A percentile compares a stretch with the other conserved stretches of the same genome.
phyloP scores from a whole-genome alignment of 1,284 basidiomycete genomes.

The Trichosporon ovoides region DNA sequence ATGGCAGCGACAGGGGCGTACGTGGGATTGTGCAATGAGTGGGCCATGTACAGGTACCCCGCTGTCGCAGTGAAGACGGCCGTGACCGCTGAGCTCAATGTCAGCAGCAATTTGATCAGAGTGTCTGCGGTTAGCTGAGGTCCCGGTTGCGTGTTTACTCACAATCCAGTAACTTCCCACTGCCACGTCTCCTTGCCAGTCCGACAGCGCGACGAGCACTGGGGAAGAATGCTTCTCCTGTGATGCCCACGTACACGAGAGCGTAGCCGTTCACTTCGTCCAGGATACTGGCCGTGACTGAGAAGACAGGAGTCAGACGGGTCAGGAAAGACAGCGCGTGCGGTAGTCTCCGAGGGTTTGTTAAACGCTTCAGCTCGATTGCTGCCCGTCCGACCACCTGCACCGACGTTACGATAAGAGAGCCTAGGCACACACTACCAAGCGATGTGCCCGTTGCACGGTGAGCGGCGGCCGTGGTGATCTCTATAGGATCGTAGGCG shows the following conservation, averaged over 20 bases:
- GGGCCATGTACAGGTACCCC: constrained; percentile 82
- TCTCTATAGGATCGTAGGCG: constrained; percentile 55
- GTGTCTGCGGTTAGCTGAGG: constrained; percentile 47
- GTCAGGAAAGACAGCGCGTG: constrained; percentile 50
- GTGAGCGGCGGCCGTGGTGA: constrained; percentile 69
- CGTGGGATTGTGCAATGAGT: constrained; percentile 68
- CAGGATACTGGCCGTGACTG: constrained; percentile 56
- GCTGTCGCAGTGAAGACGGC: constrained; percentile 69
- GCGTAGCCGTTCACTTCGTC: constrained; percentile 76
- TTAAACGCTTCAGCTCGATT: constrained; percentile 34
- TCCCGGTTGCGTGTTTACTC: constrained; percentile 15
- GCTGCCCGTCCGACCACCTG: constrained; percentile 49
- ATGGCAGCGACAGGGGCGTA: constrained; percentile 71
- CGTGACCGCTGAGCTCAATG: constrained; percentile 70
- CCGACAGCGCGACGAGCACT: constrained; percentile 64
- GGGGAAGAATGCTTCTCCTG: constrained; percentile 74
- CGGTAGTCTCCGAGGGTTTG: constrained; percentile 36
- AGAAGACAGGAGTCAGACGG: constrained; percentile 46
- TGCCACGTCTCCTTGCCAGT: constrained; percentile 41
- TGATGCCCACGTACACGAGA: constrained; percentile 77
- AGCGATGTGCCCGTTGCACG: constrained; percentile 75
- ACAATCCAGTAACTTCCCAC: constrained; percentile 48
- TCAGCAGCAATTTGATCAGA: constrained; percentile 59
- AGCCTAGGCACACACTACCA: constrained; percentile 69
- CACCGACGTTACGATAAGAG: constrained; percentile 67